Evolutionary conservation across 2,329 filamentous ascomycete genomes (phyloP), one percentile per base, ranked within the genome.

Genomic region (Paradendryphiella salina): DNA sequence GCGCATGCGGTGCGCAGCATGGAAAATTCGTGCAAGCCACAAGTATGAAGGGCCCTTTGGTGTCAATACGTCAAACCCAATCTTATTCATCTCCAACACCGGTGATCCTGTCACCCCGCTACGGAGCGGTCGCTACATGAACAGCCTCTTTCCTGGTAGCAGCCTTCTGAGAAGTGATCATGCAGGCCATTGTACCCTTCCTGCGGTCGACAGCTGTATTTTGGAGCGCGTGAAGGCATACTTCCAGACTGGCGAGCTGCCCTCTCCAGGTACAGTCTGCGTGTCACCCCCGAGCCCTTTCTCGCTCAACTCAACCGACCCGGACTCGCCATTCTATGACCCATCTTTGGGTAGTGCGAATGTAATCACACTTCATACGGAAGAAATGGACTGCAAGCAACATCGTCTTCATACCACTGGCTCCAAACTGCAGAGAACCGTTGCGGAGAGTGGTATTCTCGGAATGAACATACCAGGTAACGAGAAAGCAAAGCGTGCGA

Each of bases 41-140:
- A 65, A 63, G 35, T 77, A 73, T 50, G 56, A 53, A 17, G 63
- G 54, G 9, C 48, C 54, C 0, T 66, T 62, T 48, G 63, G 65
- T 6, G 69, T 59, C 52, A 71, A 76, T 20, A 82, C 79, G 5
- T 72, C 76, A 5, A 76, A 81, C 55, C 83, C 83, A 0, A 72
- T 86, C 26, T 73, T 86, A 5, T 81, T 84, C 61, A 70, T 85
- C 10, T 79, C 78, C 29, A 85, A 82, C 60, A 80, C 78, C 0
- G 74, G 80, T 11, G 83, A 86, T 49, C 84, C 84, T 0, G 80
- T 86, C 0, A 85, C 82, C 0, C 82, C 83, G 3, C 66, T 85
- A 4, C 58, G 62, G 35, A 76, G 77, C 34, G 80, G 77, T 1
- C 61, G 56, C 18, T 61, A 70, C 32, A 76, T 76, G 73, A 64